Evolutionary conservation across 768 basidiomycete genomes (phyloP).

Genomic region (Multifurca ochricompacta): DNA sequence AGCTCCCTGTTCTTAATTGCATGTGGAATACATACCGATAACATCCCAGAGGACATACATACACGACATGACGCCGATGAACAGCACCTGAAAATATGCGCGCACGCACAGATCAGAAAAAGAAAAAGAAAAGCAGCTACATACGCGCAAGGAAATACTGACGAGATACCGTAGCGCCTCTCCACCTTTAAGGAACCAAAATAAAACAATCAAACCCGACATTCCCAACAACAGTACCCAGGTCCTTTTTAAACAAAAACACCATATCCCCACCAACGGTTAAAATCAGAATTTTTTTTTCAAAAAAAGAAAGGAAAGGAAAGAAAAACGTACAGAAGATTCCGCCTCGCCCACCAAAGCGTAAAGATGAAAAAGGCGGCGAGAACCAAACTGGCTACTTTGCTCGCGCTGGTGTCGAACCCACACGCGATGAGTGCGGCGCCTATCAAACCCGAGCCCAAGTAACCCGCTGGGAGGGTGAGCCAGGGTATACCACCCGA

Average conservation of each 20-base stretch:
- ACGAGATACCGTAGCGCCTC: conserved; percentile 74
- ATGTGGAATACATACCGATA: conserved; percentile 42
- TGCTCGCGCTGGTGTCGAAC: conserved; percentile 84
- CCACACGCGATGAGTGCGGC: conserved; percentile 82
- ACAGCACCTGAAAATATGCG: conserved; percentile 47
- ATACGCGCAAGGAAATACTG: conserved; percentile 22
- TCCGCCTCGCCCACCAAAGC: conserved; percentile 79
- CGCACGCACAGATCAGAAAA: background rate
- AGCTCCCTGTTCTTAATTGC: background rate
- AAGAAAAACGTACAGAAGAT: conserved; percentile 53
- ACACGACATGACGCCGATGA: conserved; percentile 83
- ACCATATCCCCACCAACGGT: background rate
- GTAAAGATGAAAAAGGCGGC: conserved; percentile 84
- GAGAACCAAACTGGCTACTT: conserved; percentile 70
- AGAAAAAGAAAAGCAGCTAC: background rate
- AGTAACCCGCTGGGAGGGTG: conserved; percentile 80
- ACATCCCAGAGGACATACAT: conserved; percentile 88
- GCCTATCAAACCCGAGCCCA: conserved; percentile 81
- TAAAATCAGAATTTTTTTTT: no score
- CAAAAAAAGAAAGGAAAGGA: background rate
- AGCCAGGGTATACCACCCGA: conserved; percentile 76
- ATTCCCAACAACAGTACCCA: conserved; percentile 76
- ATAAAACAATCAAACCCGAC: conserved; percentile 68
- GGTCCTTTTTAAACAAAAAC: conserved; percentile 49
- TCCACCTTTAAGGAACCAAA: conserved; percentile 76